A percentile compares a stretch with the other conserved stretches of the same genome.
Conservation (phyloP, 257 asterid genomes). For the Solanum chilense region DNA sequence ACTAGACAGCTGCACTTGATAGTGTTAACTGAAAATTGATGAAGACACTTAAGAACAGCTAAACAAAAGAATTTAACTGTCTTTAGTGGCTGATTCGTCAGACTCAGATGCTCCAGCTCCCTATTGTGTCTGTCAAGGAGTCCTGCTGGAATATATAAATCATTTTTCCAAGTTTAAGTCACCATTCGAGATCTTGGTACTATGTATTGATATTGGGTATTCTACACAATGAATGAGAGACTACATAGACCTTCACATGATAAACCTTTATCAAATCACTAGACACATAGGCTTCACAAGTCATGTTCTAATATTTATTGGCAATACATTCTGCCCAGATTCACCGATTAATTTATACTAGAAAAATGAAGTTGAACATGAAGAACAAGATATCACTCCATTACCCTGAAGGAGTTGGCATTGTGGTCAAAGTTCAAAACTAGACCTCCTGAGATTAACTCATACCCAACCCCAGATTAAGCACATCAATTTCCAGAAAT, state of each 20-base stretch:
- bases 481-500: neutral
- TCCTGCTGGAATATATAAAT: conserved; percentile 17
- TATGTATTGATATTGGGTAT: neutral
- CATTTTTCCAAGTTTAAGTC: neutral
- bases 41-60: conserved; percentile 35
- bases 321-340: neutral
- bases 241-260: neutral
- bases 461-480: neutral
- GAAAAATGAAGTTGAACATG: neutral
- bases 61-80: conserved; percentile 45
- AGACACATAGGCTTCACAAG: neutral
- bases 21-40: conserved; percentile 24
- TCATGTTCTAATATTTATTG: neutral
- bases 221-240: neutral
- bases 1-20: conserved; percentile 40
- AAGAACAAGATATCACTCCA: neutral
- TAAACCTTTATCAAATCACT: neutral
- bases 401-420: neutral
- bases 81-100: conserved; percentile 53
- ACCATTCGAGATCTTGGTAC: neutral
- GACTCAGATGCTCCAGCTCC: conserved; percentile 46
- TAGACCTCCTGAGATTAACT: neutral
- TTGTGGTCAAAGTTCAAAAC: neutral
- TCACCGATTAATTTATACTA: neutral
- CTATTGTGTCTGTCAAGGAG: conserved; percentile 41